Percentiles rank a stretch among this genome's conserved stretches.
Evolutionary conservation across 2,329 filamentous ascomycete genomes (phyloP).

Genomic region (Aspergillus quadricinctus): DNA sequence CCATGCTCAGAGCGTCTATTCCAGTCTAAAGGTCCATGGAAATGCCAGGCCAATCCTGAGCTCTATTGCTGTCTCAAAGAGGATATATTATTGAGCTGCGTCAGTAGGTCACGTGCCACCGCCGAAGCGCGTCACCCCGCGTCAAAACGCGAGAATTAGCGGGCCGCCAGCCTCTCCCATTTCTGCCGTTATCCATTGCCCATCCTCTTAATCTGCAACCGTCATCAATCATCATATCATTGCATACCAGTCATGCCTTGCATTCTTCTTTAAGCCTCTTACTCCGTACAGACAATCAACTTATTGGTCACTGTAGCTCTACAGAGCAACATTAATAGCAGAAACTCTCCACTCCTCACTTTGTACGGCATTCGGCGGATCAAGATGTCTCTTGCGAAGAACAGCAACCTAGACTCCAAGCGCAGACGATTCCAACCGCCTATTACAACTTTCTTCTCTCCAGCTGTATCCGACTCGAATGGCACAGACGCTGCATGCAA

Average conservation of each 20-base stretch:
- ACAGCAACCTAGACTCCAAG: conserved; percentile 31
- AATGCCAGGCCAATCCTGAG: no score
- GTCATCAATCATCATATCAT: not conserved
- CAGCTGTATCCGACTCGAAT: conserved; percentile 15
- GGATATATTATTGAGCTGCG: conserved; percentile 21
- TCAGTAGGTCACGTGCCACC: conserved; percentile 14
- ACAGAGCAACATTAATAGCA: not conserved
- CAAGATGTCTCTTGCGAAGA: conserved; percentile 11
- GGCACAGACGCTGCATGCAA: conserved; percentile 6
- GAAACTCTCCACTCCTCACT: not conserved
- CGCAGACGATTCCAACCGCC: conserved; percentile 44
- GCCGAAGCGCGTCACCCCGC: conserved; percentile 20
- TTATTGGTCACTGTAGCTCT: not conserved
- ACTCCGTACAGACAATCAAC: no score
- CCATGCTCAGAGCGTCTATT: not conserved
- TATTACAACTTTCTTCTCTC: conserved; percentile 37
- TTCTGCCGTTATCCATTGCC: conserved; percentile 3
- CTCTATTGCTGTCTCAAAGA: conserved; percentile 10
- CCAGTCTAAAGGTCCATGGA: not conserved
- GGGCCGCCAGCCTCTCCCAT: conserved; percentile 13
- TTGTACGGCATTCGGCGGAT: conserved; percentile 2
- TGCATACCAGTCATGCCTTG: not conserved
- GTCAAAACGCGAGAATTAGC: no score
- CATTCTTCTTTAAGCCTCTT: no score
- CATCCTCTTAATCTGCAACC: no score